Evolutionary conservation across 2,329 filamentous ascomycete species (phyloP).

Genomic region (Penicillium sp.): DNA sequence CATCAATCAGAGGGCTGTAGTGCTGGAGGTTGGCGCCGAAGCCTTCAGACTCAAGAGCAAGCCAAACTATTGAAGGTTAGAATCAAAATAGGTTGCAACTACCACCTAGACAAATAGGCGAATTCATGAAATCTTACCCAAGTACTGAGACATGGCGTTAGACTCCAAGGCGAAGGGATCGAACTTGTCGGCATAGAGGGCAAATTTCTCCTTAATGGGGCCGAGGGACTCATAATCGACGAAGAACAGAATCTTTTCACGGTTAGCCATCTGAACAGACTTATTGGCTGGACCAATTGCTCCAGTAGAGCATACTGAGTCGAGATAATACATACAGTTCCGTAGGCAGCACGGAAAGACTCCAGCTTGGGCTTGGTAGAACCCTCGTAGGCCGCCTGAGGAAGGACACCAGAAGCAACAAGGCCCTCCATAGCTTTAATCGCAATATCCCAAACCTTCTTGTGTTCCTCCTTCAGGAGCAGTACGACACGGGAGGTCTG

Average conservation of each 20-base stretch:
- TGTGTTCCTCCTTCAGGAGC: slow-evolving; percentile 77
- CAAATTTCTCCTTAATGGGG: slow-evolving; percentile 59
- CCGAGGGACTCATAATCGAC: slow-evolving; percentile 68
- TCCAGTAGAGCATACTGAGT: neutral
- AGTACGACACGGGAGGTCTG: slow-evolving; percentile 77
- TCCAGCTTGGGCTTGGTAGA: slow-evolving; percentile 46
- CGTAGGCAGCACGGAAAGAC: slow-evolving; percentile 69
- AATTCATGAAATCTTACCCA: slow-evolving; percentile 31
- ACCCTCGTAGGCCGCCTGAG: slow-evolving; percentile 54
- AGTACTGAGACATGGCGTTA: slow-evolving; percentile 75
- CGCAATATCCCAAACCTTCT: slow-evolving; percentile 80
- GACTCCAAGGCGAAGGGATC: slow-evolving; percentile 72
- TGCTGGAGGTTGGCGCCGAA: slow-evolving; percentile 87
- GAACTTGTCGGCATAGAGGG: slow-evolving; percentile 78
- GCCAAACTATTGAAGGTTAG: slow-evolving; percentile 58
- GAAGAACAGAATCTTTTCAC: slow-evolving; percentile 69
- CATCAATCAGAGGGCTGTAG: slow-evolving; percentile 83
- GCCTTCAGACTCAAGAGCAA: slow-evolving; percentile 76
- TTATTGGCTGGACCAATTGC: neutral
- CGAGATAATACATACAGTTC: slow-evolving; percentile 59
- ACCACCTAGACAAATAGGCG: neutral
- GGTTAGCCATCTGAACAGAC: neutral
- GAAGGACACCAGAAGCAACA: slow-evolving; percentile 48
- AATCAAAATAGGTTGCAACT: neutral
- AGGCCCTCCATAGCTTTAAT: slow-evolving; percentile 59